Base-by-base conservation (phyloP, 208 protist genomes). In the Trypanosoma congolense region DNA sequence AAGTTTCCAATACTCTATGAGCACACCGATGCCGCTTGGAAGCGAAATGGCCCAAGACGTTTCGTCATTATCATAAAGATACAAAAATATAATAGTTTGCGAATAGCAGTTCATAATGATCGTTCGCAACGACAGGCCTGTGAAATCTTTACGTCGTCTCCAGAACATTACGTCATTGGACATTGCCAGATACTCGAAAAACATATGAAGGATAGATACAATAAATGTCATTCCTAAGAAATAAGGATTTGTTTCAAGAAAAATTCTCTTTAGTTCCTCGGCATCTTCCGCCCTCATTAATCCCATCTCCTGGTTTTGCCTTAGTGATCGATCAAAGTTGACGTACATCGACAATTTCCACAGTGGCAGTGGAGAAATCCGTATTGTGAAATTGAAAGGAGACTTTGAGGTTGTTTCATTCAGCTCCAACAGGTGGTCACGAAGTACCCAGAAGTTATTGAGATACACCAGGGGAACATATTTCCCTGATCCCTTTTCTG, bases 111-210 rank as follows among this genome's bases (percentile, higher is more conserved):
- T 98, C 40, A 98, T 87, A 33, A 96, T 76, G 40, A 99, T 79
- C 4, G 89, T 96, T 18, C 93, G 79, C 4, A 98, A 68, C 3
- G 96, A 98, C 0, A 99, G 65, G 3, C 98, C 98, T 18, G 90
- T 90, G 74, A 99, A 94, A 46, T 95, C 80, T 60, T 98, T 97
- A 21, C 85, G 77, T 28, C 70, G 66, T 21, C 71, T 63, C 87
- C 90, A 96, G 60, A 93, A 96, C 48, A 78, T 75, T 22, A 93
- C 75, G 64, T 95, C 96, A 69, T 98, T 98, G 46, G 98, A 98
- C 70, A 99, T 98, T 4, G 98, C 98, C n/a, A 99, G 70, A 57
- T 98, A 97, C 72, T 99, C 97, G 61, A 99, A 99, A 5, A 99
- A 53, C 40, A 90, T 95, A 70, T 99, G 98, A 33, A 99, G 84